Evolutionary conservation across 495 filamentous ascomycete genomes (phyloP), one percentile per base, ranked within the genome.

Genomic region (Talaromyces liani): DNA sequence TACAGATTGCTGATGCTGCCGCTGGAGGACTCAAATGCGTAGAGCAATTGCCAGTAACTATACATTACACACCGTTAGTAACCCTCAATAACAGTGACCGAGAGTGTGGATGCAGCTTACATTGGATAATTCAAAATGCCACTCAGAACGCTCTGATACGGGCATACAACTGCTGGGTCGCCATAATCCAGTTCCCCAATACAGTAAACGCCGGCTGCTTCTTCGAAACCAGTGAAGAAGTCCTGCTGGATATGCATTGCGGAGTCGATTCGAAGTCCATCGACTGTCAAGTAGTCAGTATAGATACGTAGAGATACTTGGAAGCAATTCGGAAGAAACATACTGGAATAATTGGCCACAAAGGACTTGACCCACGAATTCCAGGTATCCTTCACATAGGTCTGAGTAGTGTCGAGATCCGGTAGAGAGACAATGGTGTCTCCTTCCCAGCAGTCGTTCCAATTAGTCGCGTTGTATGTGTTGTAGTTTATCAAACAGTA

Each of bases 261-360:
- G n/a, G 84, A 87, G 69, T 91, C 89, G 33, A 91, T 78, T 41
- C 89, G 83, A 54, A 92, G 75, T 6, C 87, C 89, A 68, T 92
- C 89, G 66, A 92, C 75, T 72, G 8, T 47, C 22, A 1, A 4
- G 2, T 0, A 3, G 18, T 55, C 27, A 58, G 56, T 58, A 36
- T 0, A 3, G 6, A 8, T 57, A n/a, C n/a, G n/a, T 58, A 31
- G n/a, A 22, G n/a, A 12, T 54, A 16, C 1, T 24, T 0, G 10
- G 12, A 0, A 6, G 7, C 2, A 22, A 24, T 4, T 16, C 24
- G 20, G 51, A 22, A 24, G 54, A 18, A 18, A 24, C 57, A 34
- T 65, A 72, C 71, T 85, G 36, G 75, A 77, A 68, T 91, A 92
- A 29, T 83, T 84, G 0, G 74, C 70, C 3, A 90, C 80, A 1